Evolutionary conservation across 2,329 filamentous ascomycete species (phyloP).

Genomic region (Boeremia exigua): DNA sequence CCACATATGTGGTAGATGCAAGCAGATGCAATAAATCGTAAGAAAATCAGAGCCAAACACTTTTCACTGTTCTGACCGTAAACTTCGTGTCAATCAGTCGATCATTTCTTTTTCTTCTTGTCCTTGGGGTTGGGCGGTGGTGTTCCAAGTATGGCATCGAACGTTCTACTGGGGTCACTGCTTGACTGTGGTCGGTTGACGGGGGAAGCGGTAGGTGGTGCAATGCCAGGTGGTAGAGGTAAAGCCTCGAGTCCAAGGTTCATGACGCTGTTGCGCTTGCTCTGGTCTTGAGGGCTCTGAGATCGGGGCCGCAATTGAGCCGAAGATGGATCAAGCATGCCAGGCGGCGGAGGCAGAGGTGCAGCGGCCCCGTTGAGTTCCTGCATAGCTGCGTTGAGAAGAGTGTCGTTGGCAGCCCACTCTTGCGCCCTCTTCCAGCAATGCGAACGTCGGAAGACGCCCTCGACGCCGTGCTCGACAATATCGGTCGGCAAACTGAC

Average conservation of each 20-base stretch:
- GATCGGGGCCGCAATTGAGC: constrained; percentile 29
- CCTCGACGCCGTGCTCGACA: constrained; percentile 70
- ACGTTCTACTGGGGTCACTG: constrained; percentile 54
- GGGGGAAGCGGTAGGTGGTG: constrained; percentile 40
- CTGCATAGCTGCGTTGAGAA: constrained; percentile 44
- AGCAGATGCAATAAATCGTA: not conserved
- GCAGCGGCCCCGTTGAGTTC: constrained; percentile 39
- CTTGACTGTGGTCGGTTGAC: constrained; percentile 36
- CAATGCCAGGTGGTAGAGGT: constrained; percentile 53
- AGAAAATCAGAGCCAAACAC: not conserved
- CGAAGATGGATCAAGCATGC: constrained; percentile 32
- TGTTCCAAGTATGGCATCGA: constrained; percentile 55
- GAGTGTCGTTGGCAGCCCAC: constrained; percentile 58
- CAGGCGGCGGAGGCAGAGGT: constrained; percentile 42
- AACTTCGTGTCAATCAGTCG: not conserved
- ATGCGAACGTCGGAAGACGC: constrained; percentile 71
- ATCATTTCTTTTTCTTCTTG: constrained; percentile 40
- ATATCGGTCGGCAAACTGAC: constrained; percentile 68
- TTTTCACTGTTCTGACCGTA: constrained; percentile 6
- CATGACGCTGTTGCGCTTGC: constrained; percentile 53
- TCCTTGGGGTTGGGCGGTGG: constrained; percentile 32
- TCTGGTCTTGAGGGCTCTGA: constrained; percentile 31
- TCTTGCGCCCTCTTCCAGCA: constrained; percentile 70
- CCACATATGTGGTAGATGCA: constrained; percentile 4
- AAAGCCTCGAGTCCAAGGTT: constrained; percentile 56